phyloP scores from a whole-genome alignment of 768 basidiomycete species.

The Fistulinella prunicolor region DNA sequence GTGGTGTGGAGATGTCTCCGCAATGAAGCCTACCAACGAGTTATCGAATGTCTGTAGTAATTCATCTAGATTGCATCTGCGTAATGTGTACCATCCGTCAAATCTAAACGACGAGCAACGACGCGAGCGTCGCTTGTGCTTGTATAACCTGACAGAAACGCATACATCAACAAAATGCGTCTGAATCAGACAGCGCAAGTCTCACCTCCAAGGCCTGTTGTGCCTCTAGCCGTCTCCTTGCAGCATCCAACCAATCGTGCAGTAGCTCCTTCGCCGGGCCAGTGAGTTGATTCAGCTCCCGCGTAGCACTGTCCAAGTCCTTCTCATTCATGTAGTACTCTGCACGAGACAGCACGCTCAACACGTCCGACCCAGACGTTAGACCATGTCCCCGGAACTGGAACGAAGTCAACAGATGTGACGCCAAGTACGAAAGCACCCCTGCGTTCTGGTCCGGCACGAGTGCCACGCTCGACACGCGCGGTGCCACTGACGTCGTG shows the following conservation, averaged over 20 bases:
- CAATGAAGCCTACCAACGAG: conserved; percentile 1
- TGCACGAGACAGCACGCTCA: conserved; percentile 84
- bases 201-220: conserved; percentile 85
- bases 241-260: conserved; percentile 89
- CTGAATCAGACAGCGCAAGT: neutral
- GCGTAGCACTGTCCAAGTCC: conserved; percentile 76
- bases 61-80: conserved; percentile 24
- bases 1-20: conserved; percentile 3
- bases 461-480: conserved; percentile 83
- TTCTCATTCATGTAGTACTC: conserved; percentile 90
- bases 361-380: conserved; percentile 70
- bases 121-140: conserved; percentile 79
- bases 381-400: conserved; percentile 80
- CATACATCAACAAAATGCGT: conserved; percentile 10
- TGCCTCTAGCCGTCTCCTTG: conserved; percentile 83
- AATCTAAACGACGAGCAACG: conserved; percentile 67
- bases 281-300: conserved; percentile 88
- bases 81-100: too few species aligned
- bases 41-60: conserved; percentile 9
- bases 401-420: conserved; percentile 69
- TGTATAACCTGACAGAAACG: conserved; percentile 60
- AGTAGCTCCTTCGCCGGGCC: conserved; percentile 75
- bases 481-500: conserved; percentile 74
- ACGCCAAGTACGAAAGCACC: conserved; percentile 81
- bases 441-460: conserved; percentile 91